Evolutionary conservation across 2,329 filamentous ascomycete genomes (phyloP), one percentile per base, ranked within the genome.

Genomic region (Capronia coronata): DNA sequence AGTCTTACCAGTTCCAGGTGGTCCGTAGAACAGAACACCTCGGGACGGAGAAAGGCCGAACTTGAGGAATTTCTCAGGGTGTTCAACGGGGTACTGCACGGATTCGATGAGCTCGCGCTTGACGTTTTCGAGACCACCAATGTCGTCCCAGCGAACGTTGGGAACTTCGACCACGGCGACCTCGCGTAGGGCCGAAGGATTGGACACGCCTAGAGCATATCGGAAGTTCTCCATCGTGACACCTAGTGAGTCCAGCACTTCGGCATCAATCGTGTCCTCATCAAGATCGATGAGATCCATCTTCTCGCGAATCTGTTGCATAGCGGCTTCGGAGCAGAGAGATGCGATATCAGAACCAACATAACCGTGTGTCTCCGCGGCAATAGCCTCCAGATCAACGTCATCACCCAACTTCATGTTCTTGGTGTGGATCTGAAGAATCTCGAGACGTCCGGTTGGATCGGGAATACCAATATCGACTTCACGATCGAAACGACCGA

Each of bases 201-300:
- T 98, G 71, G 90, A 96, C 54, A 96, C 90, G 64, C 93, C 93
- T 43, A 98, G 86, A 54, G 93, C 91, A 65, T 95, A 98, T 63
- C 90, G 87, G 87, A 98, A 98, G 81, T 98, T 98, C 72, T 98
- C 93, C 88, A 97, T 97, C 55, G 93, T 98, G 42, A 98, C 93
- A 68, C 93, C 93, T 40, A 98, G 83, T 39, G 93, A 97, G 73
- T 98, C 93, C 47, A 98, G 81, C 45, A 98, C 93, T 75, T 98
- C 93, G 23, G 93, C 93, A 64, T 98, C 93, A 57, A 98, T 98
- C 55, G 93, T 98, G 66, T 98, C 93, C 75, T 98, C 93, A 59
- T 98, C 93, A 27, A 98, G 80, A 71, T 98, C 93, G 61, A 98
- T 98, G 58, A 98, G 81, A 68, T 98, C 93, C 93, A 98, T 98